Percentiles rank a stretch among this genome's conserved stretches.
Evolutionary conservation across 331 rosid genomes (phyloP).

Genomic region (Telfairia occidentalis): DNA sequence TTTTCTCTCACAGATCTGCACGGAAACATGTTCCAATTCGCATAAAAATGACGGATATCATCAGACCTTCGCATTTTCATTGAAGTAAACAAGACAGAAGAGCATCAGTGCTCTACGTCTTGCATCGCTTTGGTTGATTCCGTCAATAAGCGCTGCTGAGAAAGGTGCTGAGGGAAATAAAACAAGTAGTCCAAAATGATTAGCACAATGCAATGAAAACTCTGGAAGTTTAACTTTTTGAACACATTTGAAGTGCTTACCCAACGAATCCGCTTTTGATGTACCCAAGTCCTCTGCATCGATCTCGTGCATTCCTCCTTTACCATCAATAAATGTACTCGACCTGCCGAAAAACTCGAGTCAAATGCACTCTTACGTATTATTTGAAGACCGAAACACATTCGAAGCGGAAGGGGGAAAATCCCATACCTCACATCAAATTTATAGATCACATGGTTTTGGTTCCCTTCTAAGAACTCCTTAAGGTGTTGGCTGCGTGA

Average conservation of each 20-base stretch:
- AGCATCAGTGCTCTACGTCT: conserved; percentile 74
- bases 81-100: conserved; percentile 51
- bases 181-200: background rate
- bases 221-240: background rate
- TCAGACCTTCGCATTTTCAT: conserved; percentile 56
- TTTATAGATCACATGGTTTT: conserved; percentile 35
- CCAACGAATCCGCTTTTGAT: conserved; percentile 58
- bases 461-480: conserved; percentile 40
- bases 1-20: background rate
- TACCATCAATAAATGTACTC: conserved; percentile 43
- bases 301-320: conserved; percentile 49
- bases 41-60: background rate
- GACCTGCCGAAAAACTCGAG: conserved; percentile 28
- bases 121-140: conserved; percentile 66
- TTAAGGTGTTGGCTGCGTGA: conserved; percentile 52
- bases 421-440: conserved; percentile 53
- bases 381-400: too few relatives aligned
- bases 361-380: background rate
- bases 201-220: background rate
- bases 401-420: background rate
- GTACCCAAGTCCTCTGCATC: conserved; percentile 41
- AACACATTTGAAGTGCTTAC: conserved; percentile 18
- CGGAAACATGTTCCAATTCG: background rate
- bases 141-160: conserved; percentile 65
- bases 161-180: conserved; percentile 45